phyloP scores from a whole-genome alignment of 345 rosid species.

The Turnera subulata region DNA sequence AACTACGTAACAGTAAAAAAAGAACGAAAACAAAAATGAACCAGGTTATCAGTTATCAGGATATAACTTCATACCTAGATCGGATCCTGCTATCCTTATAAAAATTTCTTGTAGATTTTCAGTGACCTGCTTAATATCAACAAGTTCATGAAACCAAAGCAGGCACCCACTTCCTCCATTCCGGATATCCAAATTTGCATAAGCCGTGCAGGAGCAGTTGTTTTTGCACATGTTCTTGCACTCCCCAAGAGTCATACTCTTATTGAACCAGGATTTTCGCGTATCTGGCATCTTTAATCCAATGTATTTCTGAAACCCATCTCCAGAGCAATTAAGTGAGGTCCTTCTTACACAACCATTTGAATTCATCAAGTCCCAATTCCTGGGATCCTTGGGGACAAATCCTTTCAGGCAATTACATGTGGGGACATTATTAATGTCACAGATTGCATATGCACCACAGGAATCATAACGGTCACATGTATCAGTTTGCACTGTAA shows the following conservation, averaged over 20 bases:
- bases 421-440: conserved; percentile 10
- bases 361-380: conserved; percentile 5
- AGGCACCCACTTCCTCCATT: conserved; percentile 19
- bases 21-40: too few species aligned
- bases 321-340: conserved; percentile 10
- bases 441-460: conserved; percentile 12
- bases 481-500: conserved; percentile 7
- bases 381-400: conserved; percentile 2
- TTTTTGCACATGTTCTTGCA: conserved; percentile 7
- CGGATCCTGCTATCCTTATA: conserved; percentile 38
- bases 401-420: conserved; percentile 12
- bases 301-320: conserved; percentile 9
- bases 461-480: conserved; percentile 13
- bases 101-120: conserved; percentile 35
- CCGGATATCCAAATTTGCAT: conserved; percentile 11
- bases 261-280: conserved; percentile 5
- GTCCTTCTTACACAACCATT: conserved; percentile 9
- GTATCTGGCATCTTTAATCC: conserved; percentile 13
- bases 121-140: conserved; percentile 5
- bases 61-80: conserved; percentile 17
- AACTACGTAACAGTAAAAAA: too few species aligned
- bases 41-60: too few species aligned
- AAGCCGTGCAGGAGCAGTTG: conserved; percentile 14
- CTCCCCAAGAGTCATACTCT: conserved; percentile 6
- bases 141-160: conserved; percentile 12